These are phyloP conservation scores for Adansonia grandidieri DNA, from an alignment of 441 rosid species.

Conservation along the genomic window DNA sequence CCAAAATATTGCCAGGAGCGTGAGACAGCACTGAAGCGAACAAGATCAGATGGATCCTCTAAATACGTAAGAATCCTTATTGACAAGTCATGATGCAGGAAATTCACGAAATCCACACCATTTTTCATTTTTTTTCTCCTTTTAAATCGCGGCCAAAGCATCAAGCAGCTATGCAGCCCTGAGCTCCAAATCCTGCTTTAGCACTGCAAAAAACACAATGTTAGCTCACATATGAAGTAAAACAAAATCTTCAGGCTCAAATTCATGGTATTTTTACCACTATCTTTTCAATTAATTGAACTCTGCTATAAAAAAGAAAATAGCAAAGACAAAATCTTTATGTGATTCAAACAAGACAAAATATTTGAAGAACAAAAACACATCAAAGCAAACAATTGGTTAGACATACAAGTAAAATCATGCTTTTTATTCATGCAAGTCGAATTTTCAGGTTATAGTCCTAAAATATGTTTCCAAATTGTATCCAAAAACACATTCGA, in stretches of 20 bases:
- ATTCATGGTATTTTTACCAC: not conserved
- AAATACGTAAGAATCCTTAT: conserved; percentile 51
- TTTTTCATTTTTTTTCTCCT: conserved; percentile 35
- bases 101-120: conserved; percentile 52
- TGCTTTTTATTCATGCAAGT: not conserved
- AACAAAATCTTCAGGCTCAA: not conserved
- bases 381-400: not conserved
- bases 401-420: not conserved
- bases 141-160: not conserved
- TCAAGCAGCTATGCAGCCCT: not conserved
- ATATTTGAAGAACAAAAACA: not conserved
- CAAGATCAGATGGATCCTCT: conserved; percentile 70
- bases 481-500: not conserved
- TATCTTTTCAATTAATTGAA: not conserved
- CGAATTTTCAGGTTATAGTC: not conserved
- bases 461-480: not conserved
- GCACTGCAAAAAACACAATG: conserved; percentile 12
- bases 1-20: conserved; percentile 69
- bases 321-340: not conserved
- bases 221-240: not conserved
- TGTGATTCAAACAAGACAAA: not conserved
- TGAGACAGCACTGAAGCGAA: conserved; percentile 68
- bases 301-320: not conserved
- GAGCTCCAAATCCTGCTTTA: conserved; percentile 23
- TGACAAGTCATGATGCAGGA: conserved; percentile 52